Conservation (phyloP, 2,329 filamentous ascomycete species). For the Ophiostoma sp. region DNA sequence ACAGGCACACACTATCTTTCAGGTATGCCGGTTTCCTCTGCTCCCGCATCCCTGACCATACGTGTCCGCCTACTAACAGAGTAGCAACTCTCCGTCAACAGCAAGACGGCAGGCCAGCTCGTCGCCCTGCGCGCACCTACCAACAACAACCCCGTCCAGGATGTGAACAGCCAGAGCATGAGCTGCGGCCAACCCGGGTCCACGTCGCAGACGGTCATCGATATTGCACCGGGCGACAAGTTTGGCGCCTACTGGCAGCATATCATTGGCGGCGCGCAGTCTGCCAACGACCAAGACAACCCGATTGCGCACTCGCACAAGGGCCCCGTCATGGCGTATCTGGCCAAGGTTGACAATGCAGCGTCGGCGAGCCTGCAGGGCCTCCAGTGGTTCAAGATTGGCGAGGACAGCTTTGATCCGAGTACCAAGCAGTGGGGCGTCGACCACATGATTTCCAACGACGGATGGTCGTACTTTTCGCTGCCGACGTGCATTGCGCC, state of each 20-base stretch:
- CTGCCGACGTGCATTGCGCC: conserved; percentile 47
- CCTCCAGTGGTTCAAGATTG: conserved; percentile 52
- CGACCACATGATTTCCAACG: conserved; percentile 40
- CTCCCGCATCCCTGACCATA: too few species aligned
- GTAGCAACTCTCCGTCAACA: conserved; percentile 44
- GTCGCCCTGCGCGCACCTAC: conserved; percentile 44
- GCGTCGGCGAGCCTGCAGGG: conserved; percentile 36
- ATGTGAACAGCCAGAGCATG: conserved; percentile 45
- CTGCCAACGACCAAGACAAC: conserved; percentile 45
- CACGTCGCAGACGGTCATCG: conserved; percentile 41
- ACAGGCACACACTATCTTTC: conserved; percentile 41
- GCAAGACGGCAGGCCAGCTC: conserved; percentile 39
- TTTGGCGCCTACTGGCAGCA: conserved; percentile 50
- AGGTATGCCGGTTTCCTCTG: conserved; percentile 31
- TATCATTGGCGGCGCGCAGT: conserved; percentile 49
- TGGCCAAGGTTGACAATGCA: conserved; percentile 46
- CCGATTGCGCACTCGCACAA: conserved; percentile 52
- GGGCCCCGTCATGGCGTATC: conserved; percentile 49
- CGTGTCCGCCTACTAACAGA: not conserved
- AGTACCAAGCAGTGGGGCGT: conserved; percentile 44
- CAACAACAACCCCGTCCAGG: conserved; percentile 50
- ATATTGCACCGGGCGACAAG: conserved; percentile 46
- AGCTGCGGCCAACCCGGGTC: conserved; percentile 44
- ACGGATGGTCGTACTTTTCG: conserved; percentile 45
- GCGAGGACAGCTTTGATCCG: conserved; percentile 44